Conservation (phyloP, 1,284 basidiomycete genomes). For the Ustilago bromivora region DNA sequence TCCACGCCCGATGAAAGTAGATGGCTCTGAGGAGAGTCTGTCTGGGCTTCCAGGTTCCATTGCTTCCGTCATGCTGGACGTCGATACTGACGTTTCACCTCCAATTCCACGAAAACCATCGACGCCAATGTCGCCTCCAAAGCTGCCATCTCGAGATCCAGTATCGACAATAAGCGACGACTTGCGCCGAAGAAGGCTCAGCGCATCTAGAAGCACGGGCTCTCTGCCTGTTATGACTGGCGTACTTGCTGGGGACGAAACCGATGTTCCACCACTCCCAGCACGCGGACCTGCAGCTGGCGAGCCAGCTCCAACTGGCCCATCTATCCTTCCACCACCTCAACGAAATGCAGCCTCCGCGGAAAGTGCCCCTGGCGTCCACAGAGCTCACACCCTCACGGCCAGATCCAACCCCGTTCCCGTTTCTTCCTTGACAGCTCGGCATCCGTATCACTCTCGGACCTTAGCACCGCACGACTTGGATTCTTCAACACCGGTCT, state of each 20-base stretch:
- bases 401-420: slow-evolving; percentile 32
- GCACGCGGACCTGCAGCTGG: slow-evolving; percentile 15
- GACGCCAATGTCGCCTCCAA: slow-evolving; percentile 12
- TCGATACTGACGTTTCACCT: slow-evolving; percentile 15
- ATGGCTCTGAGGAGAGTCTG: slow-evolving; percentile 34
- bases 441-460: slow-evolving; percentile 13
- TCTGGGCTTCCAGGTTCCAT: slow-evolving; percentile 22
- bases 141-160: slow-evolving; percentile 18
- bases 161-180: slow-evolving; percentile 1
- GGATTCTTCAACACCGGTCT: slow-evolving; percentile 11
- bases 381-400: slow-evolving; percentile 38
- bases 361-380: slow-evolving; percentile 9
- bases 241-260: slow-evolving; percentile 7
- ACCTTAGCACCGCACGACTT: slow-evolving; percentile 26
- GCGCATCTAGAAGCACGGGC: slow-evolving; percentile 41
- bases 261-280: slow-evolving; percentile 23
- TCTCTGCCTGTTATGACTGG: slow-evolving; percentile 21
- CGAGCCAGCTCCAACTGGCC: slow-evolving; percentile 14
- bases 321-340: slow-evolving; percentile 37
- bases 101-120: slow-evolving; percentile 5
- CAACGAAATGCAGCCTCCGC: slow-evolving; percentile 21
- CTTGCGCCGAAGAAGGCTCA: slow-evolving; percentile 24
- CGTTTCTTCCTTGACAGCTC: slow-evolving; percentile 13
- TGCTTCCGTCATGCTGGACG: slow-evolving; percentile 26
- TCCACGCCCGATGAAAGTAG: slow-evolving; percentile 38